phyloP scores from a whole-genome alignment of 2,329 filamentous ascomycete genomes.

The Teratosphaeria zuluensis region DNA sequence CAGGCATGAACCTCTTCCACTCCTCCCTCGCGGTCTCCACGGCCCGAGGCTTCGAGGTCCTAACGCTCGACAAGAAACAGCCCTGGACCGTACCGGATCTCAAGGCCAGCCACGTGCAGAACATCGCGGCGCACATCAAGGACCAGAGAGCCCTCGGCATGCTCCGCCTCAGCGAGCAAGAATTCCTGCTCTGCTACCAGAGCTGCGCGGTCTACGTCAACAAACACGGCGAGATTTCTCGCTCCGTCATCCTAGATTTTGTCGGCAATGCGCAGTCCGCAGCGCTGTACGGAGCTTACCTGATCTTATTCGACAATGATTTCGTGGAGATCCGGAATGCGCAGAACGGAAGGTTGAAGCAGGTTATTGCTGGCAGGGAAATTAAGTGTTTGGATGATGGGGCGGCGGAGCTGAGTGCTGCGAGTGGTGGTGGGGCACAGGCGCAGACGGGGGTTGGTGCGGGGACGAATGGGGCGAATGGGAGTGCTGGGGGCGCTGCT shows the following conservation, averaged over 20 bases:
- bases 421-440: constrained; percentile 16
- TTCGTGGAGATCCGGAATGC: constrained; percentile 97
- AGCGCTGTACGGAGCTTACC: constrained; percentile 82
- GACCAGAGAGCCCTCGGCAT: constrained; percentile 84
- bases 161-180: constrained; percentile 87
- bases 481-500: constrained; percentile 13
- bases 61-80: constrained; percentile 95
- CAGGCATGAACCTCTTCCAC: constrained; percentile 91
- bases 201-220: constrained; percentile 97
- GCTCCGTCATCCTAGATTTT: constrained; percentile 96
- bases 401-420: constrained; percentile 18
- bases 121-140: constrained; percentile 74
- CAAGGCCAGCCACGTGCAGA: constrained; percentile 64
- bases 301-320: constrained; percentile 88
- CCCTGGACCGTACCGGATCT: constrained; percentile 89
- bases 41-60: constrained; percentile 83
- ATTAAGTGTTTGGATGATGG: constrained; percentile 87
- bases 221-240: constrained; percentile 91
- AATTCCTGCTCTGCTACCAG: constrained; percentile 84
- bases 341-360: constrained; percentile 83
- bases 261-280: constrained; percentile 85
- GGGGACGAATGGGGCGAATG: constrained; percentile 14
- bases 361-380: constrained; percentile 87
- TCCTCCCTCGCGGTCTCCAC: constrained; percentile 87
- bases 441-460: constrained; percentile 5